Percentiles rank a stretch among this genome's conserved stretches.
These are phyloP conservation scores for Teratosphaeria pseudoeucalypti DNA, from an alignment of 2,329 filamentous ascomycete species.

Conservation along the genomic window DNA sequence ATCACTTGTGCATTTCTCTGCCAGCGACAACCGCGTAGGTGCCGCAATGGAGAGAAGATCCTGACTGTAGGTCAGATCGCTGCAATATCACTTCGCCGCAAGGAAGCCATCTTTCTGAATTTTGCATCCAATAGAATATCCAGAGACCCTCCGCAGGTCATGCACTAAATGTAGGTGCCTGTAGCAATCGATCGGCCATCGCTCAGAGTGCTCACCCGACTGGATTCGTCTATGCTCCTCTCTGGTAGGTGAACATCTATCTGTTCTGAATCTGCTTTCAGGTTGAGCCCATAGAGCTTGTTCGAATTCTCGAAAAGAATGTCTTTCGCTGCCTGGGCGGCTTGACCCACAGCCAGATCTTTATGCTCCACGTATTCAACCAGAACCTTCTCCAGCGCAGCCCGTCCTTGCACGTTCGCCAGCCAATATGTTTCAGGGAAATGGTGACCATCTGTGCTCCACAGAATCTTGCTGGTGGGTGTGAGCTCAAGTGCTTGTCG, in stretches of 20 bases:
- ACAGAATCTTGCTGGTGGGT: conserved; percentile 64
- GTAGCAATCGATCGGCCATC: neutral
- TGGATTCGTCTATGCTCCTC: neutral
- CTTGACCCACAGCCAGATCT: conserved; percentile 52
- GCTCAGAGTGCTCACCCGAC: neutral
- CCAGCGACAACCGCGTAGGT: neutral
- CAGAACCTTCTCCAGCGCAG: conserved; percentile 59
- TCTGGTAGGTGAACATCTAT: neutral
- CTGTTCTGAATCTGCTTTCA: conserved; percentile 1
- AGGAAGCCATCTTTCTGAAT: neutral
- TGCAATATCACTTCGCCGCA: neutral
- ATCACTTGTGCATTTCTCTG: neutral
- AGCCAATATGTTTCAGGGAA: conserved; percentile 70
- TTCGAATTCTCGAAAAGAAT: conserved; percentile 72
- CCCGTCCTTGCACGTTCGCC: conserved; percentile 60
- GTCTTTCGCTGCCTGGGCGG: conserved; percentile 52
- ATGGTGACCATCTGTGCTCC: conserved; percentile 71
- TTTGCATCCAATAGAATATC: neutral
- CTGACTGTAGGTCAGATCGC: neutral
- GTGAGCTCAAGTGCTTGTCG: conserved; percentile 65
- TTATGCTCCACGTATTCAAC: conserved; percentile 55
- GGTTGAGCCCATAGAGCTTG: conserved; percentile 53
- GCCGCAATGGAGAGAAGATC: neutral
- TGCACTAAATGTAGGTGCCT: neutral
- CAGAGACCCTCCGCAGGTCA: neutral